Base-by-base conservation (phyloP, 2,329 filamentous ascomycete species). In the Colletotrichum sp. region DNA sequence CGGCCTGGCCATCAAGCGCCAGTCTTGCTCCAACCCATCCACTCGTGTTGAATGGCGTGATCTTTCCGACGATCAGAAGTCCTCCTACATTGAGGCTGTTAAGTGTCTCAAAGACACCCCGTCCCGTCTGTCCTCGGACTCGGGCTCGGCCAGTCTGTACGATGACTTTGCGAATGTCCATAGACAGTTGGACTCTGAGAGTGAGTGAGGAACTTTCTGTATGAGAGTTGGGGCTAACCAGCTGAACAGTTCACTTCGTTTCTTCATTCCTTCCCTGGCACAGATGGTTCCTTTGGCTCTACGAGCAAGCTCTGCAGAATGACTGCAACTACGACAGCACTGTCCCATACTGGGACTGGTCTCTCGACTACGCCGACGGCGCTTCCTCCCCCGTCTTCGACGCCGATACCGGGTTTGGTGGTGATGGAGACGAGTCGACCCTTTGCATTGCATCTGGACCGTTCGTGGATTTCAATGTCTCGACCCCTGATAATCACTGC, bases 291-390 rank as follows among this genome's bases (percentile, higher is more conserved):
- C 73, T 82, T 24, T 78, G 82, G 59, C 63, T 82, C n/a, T 85
- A 82, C 70, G 79, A 84, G 60, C 64, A 72, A 9, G 77, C 79
- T 5, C 79, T 85, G 6, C 62, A 77, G 26, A 70, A 80, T 16
- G 83, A 24, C 28, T 66, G 10, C 36, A 63, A 30, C 64, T 44
- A 36, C 75, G 67, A 24, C 24, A 52, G 64, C 39, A 26, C 24
- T 8, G 21, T 66, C 13, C 64, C 64, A n/a, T 84, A 84, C 78
- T 85, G 83, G 84, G 81, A 85, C 71, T 85, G 84, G 84, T 79
- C 78, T 16, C 79, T 80, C 2, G 83, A 85, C 69, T 79, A 77
- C 71, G 67, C 75, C 21, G 74, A 79, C 69, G 66, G 82, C 6
- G 75, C 76, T 32, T 49, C 60, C 8, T 79, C 82, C 1, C 75